Evolutionary conservation across 345 rosid species (phyloP), one percentile per base, ranked within the genome.

Genomic region (Rhodamnia argentea): DNA sequence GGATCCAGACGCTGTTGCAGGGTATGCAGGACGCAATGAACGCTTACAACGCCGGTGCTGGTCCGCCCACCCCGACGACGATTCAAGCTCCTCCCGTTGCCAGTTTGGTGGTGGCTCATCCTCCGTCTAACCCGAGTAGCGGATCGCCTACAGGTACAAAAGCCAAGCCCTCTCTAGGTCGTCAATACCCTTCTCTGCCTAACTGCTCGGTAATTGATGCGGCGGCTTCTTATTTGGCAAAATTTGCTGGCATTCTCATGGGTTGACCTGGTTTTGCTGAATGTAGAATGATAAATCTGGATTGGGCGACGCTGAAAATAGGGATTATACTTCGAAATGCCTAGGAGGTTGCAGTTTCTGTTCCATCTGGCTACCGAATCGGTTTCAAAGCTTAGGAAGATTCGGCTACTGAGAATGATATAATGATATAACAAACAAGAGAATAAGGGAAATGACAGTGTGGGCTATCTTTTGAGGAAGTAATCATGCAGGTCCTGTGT

Each of bases 11-110:
- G 23, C 93, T 97, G 4, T 84, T 97, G 87, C 93, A 92, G 42
- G 95, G 97, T 4, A 93, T 96, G 96, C 98, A 97, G 78, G 90
- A 89, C 76, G 96, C 90, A 18, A 91, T 97, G 98, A 92, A 91
- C 76, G 84, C 87, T 86, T 96, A 93, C 88, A 97, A 96, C 84
- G 87, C 92, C 13, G 87, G 88, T 83, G 86, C 86, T 14, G 32
- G 44, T 42, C 81, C 87, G 27, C 82, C 93, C n/a, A 81, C 87
- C 22, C 93, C 93, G 1, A 16, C 93, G 1, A 16, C 78, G 81
- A 84, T 90, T 50, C 93, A 88, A 62, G 88, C 88, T 14, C 86
- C 88, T 27, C 83, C 47, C 47, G 26, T 55, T 6, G 54, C 87
- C 7, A 87, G 82, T 37, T 42, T 93, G 10, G 83, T 54, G 1